phyloP scores from a whole-genome alignment of 768 basidiomycete species.

The Amanita muscaria region DNA sequence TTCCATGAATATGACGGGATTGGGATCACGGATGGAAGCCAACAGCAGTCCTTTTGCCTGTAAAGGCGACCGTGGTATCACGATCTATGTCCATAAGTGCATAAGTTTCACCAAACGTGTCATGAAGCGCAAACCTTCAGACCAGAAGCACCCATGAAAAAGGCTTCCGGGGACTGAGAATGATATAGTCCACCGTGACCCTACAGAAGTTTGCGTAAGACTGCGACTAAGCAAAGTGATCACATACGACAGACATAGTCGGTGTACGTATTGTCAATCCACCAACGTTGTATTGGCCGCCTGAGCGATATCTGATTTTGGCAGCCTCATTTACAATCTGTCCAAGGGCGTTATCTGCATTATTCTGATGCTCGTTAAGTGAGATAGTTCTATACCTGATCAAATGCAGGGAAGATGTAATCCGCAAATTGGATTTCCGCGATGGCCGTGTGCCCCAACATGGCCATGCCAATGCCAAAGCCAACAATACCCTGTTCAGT shows the following conservation, averaged over 20 bases:
- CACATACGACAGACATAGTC: conserved; percentile 74
- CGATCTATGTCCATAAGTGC: conserved; percentile 47
- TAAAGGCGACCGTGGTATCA: conserved; percentile 90
- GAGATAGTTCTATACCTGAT: conserved; percentile 47
- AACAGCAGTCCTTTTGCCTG: conserved; percentile 93
- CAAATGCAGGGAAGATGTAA: conserved; percentile 92
- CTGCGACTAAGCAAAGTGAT: not conserved
- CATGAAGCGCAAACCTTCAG: conserved; percentile 50
- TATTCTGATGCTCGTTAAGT: not conserved
- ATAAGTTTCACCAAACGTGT: not conserved
- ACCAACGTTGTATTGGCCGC: conserved; percentile 76
- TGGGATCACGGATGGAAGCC: conserved; percentile 82
- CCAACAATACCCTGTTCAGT: conserved; percentile 93
- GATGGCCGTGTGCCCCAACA: conserved; percentile 92
- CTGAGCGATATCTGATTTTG: conserved; percentile 86
- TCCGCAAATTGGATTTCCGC: conserved; percentile 90
- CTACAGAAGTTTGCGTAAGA: conserved; percentile 15
- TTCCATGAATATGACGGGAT: conserved; percentile 94
- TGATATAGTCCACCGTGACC: conserved; percentile 90
- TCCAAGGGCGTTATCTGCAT: not conserved
- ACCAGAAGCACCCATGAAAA: conserved; percentile 86
- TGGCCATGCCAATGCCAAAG: conserved; percentile 85
- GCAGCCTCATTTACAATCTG: conserved; percentile 94
- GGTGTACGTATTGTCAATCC: conserved; percentile 77
- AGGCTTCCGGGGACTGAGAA: conserved; percentile 92